phyloP scores from a whole-genome alignment of 129 eudicot species.

The sunflower (Helianthus annuus) region DNA sequence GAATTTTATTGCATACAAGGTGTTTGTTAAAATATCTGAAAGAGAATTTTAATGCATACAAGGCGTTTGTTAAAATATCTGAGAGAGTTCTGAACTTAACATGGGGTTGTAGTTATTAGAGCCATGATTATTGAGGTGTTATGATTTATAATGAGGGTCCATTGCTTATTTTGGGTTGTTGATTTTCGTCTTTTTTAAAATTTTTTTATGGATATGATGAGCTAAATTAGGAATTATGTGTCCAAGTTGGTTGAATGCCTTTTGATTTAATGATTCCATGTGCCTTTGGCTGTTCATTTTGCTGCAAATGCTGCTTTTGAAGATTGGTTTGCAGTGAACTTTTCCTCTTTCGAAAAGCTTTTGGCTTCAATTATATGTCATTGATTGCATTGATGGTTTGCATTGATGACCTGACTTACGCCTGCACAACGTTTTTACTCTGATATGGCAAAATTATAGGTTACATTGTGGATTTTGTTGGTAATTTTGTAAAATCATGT shows the following conservation, averaged over 20 bases:
- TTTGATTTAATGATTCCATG: conserved; percentile 31
- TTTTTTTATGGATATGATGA: conserved; percentile 15
- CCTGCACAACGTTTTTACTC: not conserved
- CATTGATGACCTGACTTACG: not conserved
- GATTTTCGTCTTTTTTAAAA: conserved; percentile 17
- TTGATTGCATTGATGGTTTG: not conserved
- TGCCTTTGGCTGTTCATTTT: conserved; percentile 25
- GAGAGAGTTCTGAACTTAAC: conserved; percentile 20
- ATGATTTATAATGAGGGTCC: conserved; percentile 32
- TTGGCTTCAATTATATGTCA: conserved; percentile 4
- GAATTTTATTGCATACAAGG: conserved; percentile 31
- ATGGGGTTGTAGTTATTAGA: conserved; percentile 28
- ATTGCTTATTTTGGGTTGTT: conserved; percentile 19
- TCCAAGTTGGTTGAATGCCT: conserved; percentile 26
- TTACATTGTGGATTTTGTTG: conserved; percentile 11
- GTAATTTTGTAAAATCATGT: not conserved
- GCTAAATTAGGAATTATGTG: conserved; percentile 15
- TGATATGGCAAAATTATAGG: not conserved
- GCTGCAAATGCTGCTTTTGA: conserved; percentile 19
- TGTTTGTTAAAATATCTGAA: conserved; percentile 18
- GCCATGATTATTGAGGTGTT: conserved; percentile 29
- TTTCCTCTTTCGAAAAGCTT: not conserved
- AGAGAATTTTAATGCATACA: not conserved
- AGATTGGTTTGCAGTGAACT: not conserved
- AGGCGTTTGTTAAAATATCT: conserved; percentile 25